Base-by-base conservation (phyloP, 495 filamentous ascomycete genomes). In the Collariella sp. region DNA sequence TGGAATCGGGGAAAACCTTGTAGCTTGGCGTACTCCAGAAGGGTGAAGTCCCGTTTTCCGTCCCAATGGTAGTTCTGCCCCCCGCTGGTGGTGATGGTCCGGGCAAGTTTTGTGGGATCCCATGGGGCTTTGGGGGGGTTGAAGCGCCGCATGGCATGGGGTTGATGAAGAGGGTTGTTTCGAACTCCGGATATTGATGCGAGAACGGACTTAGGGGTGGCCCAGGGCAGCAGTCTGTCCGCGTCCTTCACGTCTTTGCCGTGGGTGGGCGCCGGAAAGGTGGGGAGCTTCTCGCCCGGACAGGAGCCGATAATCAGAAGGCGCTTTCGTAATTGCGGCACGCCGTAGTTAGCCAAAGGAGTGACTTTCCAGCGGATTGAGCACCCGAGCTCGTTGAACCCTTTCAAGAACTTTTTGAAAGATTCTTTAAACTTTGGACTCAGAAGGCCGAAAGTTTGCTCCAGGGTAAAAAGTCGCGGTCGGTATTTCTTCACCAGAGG, bases 281-380 rank as follows among this genome's bases (percentile, higher is more conserved):
- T 61, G 0, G 89, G 89, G 0, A 96, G 79, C 0, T 64, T 69
- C 59, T 91, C 88, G 0, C 90, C 91, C 0, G 87, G 86, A 20
- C 83, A 86, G 9, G 90, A 79, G 0, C 87, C 91, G 39, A 96
- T 80, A 20, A 95, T 79, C 20, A 96, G 71, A 2, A 96, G 62
- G 4, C 93, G 74, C 50, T 63, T 62, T 0, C 75, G 62, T 2
- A 65, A 58, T 46, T 75, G 72, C 0, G 74, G 65, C 0, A 70
- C 62, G 13, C 78, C 75, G 55, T 72, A 80, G 26, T 66, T 60
- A 62, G 42, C 75, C 54, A 70, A 76, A 67, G 58, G 80, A 59
- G 48, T 82, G 19, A 52, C 58, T 33, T 70, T 70, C 76, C 76
- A 81, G 0, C 76, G 62, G 0, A 95, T 72, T 0, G 85, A 89